Conservation (phyloP, 371 early-diverging fungal genomes). For the Lichtheimia ramosa region DNA sequence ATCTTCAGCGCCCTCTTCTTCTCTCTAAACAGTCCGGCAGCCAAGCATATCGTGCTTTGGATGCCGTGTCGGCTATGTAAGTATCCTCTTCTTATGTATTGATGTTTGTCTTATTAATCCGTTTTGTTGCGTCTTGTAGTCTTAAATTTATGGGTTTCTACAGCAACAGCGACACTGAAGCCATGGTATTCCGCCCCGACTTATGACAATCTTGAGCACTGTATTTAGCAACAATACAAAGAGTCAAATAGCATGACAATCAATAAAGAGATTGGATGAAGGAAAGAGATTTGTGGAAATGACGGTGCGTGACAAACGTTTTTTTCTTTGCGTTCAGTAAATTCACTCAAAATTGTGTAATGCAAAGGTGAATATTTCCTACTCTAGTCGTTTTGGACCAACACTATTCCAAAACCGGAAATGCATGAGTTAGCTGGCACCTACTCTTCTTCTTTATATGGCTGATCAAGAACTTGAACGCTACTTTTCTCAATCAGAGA, state of each 20-base stretch:
- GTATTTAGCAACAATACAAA: no score
- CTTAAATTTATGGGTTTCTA: conserved; percentile 1
- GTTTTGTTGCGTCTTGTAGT: conserved; percentile 5
- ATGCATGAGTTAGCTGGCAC: background rate
- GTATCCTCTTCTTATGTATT: conserved; percentile 1
- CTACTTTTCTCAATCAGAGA: conserved; percentile 67
- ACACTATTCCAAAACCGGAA: no score
- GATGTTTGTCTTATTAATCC: background rate
- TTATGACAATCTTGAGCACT: background rate
- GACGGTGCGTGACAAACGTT: no score
- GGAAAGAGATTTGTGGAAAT: no score
- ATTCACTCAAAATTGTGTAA: no score
- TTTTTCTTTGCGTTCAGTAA: no score
- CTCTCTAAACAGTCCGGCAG: background rate
- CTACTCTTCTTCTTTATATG: background rate
- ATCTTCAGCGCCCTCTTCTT: background rate
- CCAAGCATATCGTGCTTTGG: conserved; percentile 1
- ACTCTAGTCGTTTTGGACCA: no score
- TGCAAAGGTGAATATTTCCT: no score
- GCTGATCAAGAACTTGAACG: conserved; percentile 62
- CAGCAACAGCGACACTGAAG: conserved; percentile 1
- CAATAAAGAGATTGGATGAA: no score
- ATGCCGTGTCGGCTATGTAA: background rate
- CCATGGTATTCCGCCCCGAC: background rate
- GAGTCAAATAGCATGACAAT: no score